phyloP scores from a whole-genome alignment of 495 filamentous ascomycete species.

The Cladorrhinum samala region DNA sequence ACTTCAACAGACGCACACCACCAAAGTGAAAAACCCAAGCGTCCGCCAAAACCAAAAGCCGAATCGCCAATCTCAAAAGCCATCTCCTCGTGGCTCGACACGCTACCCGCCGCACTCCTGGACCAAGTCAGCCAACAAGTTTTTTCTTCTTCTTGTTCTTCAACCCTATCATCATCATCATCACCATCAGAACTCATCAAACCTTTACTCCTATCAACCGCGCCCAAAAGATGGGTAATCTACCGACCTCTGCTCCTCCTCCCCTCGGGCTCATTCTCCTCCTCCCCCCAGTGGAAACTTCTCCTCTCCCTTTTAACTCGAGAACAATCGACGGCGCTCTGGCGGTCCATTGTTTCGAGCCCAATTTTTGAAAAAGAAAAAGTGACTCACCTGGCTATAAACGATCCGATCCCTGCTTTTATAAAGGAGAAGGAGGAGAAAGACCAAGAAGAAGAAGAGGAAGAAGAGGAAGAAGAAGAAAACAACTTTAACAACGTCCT shows the following conservation, averaged over 20 bases:
- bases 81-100: conserved; percentile 25
- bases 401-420: conserved; percentile 65
- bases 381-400: conserved; percentile 66
- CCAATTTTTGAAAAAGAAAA: conserved; percentile 35
- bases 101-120: background rate
- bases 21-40: conserved; percentile 6
- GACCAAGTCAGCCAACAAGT: too few species aligned
- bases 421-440: conserved; percentile 3
- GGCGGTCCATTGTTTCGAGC: conserved; percentile 41
- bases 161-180: too few species aligned
- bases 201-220: conserved; percentile 10
- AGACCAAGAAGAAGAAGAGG: conserved; percentile 1
- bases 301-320: conserved; percentile 27
- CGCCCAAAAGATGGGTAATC: conserved; percentile 60
- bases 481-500: too few species aligned
- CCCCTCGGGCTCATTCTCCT: conserved; percentile 56
- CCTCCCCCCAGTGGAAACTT: conserved; percentile 51
- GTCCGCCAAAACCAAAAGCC: conserved; percentile 12
- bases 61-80: conserved; percentile 26
- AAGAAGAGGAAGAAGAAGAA: conserved; percentile 28
- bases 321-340: conserved; percentile 28
- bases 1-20: background rate
- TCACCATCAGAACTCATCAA: too few species aligned
- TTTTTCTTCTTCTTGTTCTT: background rate
- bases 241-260: conserved; percentile 68